Conservation (phyloP, 2,329 filamentous ascomycete genomes). For the Sporothrix globosa region DNA sequence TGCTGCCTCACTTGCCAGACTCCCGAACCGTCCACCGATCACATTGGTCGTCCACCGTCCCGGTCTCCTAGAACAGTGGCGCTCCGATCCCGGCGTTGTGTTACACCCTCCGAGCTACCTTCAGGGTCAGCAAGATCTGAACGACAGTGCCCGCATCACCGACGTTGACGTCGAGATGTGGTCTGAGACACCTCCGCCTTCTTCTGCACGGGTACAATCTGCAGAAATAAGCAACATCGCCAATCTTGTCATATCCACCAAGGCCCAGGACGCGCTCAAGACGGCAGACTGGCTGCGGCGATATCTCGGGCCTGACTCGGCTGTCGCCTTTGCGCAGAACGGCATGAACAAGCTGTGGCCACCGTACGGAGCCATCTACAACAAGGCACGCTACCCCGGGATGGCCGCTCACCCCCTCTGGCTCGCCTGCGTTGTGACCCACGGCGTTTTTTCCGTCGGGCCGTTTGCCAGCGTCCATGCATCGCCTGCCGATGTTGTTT, state of each 20-base stretch:
- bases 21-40: slow-evolving; percentile 67
- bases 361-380: slow-evolving; percentile 53
- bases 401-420: slow-evolving; percentile 61
- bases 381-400: slow-evolving; percentile 46
- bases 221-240: slow-evolving; percentile 53
- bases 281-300: slow-evolving; percentile 62
- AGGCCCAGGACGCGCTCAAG: slow-evolving; percentile 68
- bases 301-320: slow-evolving; percentile 66
- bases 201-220: slow-evolving; percentile 31
- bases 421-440: slow-evolving; percentile 66
- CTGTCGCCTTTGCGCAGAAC: slow-evolving; percentile 84
- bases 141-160: slow-evolving; percentile 39
- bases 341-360: slow-evolving; percentile 74
- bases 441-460: slow-evolving; percentile 57
- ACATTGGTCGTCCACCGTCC: slow-evolving; percentile 76
- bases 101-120: slow-evolving; percentile 38
- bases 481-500: slow-evolving; percentile 52
- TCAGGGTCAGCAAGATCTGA: slow-evolving; percentile 8
- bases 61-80: slow-evolving; percentile 55
- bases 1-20: slow-evolving; percentile 69
- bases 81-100: slow-evolving; percentile 49
- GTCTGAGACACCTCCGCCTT: slow-evolving; percentile 50
- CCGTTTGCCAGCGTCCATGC: slow-evolving; percentile 58
- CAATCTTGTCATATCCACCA: slow-evolving; percentile 78
- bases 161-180: slow-evolving; percentile 59